These are phyloP conservation scores for Lasiosphaeria miniovina DNA, from an alignment of 495 filamentous ascomycete species.

Conservation along the genomic window DNA sequence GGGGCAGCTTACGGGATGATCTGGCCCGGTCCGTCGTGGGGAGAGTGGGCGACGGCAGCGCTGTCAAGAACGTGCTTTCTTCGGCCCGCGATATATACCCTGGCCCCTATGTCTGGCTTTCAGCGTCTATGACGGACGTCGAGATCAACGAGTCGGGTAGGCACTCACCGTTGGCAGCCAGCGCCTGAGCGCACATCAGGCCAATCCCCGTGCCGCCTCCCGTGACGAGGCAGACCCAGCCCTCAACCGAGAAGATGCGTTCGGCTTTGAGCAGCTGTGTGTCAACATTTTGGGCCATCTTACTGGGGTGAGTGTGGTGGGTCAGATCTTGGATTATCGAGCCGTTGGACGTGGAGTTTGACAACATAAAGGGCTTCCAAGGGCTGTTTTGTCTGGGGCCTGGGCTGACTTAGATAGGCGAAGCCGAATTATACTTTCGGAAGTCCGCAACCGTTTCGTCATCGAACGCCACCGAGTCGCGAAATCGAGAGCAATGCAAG, in stretches of 20 bases:
- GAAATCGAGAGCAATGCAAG: background rate
- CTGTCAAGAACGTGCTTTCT: slow-evolving; percentile 52
- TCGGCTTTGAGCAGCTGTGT: slow-evolving; percentile 32
- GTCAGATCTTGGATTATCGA: no score
- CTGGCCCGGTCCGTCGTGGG: slow-evolving; percentile 22
- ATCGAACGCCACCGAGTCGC: background rate
- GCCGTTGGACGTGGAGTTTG: no score
- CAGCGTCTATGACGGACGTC: background rate
- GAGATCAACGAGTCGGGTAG: background rate
- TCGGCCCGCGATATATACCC: slow-evolving; percentile 65
- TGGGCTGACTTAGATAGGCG: background rate
- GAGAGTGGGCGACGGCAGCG: slow-evolving; percentile 40
- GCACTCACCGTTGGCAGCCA: slow-evolving; percentile 50
- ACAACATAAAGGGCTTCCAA: no score
- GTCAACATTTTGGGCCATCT: slow-evolving; percentile 24
- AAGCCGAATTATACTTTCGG: background rate
- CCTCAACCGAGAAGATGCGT: slow-evolving; percentile 52
- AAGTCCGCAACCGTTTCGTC: background rate
- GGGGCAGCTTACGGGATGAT: slow-evolving; percentile 27
- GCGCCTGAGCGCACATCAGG: slow-evolving; percentile 59
- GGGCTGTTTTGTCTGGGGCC: no score
- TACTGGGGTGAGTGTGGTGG: no score
- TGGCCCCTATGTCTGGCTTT: slow-evolving; percentile 39
- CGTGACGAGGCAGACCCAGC: slow-evolving; percentile 56
- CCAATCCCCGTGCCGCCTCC: slow-evolving; percentile 60